Conservation (phyloP, 2,329 filamentous ascomycete genomes). For the Calonectria montana region DNA sequence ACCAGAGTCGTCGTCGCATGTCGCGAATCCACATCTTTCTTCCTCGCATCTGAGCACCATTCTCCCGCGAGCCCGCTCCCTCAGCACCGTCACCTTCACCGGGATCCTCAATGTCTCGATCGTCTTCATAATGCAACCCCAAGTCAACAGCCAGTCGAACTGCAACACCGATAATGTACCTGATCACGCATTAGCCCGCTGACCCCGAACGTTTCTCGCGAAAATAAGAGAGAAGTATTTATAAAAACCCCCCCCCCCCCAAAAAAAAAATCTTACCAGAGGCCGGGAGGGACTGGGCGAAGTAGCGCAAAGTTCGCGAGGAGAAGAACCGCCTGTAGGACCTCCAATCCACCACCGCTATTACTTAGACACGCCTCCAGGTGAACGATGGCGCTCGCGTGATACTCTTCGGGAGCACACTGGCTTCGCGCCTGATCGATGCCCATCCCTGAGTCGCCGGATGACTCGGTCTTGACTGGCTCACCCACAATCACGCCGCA, state of each 20-base stretch:
- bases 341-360: slow-evolving; percentile 89
- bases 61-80: slow-evolving; percentile 46
- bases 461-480: slow-evolving; percentile 60
- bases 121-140: slow-evolving; percentile 93
- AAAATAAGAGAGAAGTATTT: not conserved
- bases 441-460: slow-evolving; percentile 44
- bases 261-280: slow-evolving; percentile 70
- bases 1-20: slow-evolving; percentile 88
- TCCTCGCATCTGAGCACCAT: slow-evolving; percentile 64
- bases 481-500: slow-evolving; percentile 89
- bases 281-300: slow-evolving; percentile 88
- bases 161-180: slow-evolving; percentile 94
- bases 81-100: slow-evolving; percentile 50
- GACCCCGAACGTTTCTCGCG: not conserved
- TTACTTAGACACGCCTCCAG: slow-evolving; percentile 87
- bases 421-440: slow-evolving; percentile 52
- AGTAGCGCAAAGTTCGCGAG: slow-evolving; percentile 92
- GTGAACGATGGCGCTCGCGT: slow-evolving; percentile 93
- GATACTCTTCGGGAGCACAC: slow-evolving; percentile 92
- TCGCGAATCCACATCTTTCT: slow-evolving; percentile 88
- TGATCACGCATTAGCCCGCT: slow-evolving; percentile 40
- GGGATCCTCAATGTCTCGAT: slow-evolving; percentile 67
- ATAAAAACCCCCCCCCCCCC: too few relatives aligned
- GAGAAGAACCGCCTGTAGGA: slow-evolving; percentile 91
- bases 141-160: slow-evolving; percentile 91